Conservation (phyloP, 2,329 filamentous ascomycete genomes). For the Cryphonectria radicalis region DNA sequence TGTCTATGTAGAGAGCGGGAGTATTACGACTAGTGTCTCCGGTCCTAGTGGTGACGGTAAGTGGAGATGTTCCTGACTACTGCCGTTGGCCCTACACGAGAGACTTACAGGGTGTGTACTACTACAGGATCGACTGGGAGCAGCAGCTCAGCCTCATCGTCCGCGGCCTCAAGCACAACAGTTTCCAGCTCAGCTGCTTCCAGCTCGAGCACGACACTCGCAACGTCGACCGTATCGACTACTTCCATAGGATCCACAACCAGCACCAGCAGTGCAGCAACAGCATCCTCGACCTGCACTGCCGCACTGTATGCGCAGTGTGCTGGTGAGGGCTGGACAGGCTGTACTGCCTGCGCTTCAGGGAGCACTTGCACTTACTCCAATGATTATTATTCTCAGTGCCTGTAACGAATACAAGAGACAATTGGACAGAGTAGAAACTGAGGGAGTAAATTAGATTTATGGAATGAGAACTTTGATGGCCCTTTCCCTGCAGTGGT, state of each 20-base stretch:
- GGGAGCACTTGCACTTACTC: slow-evolving; percentile 24
- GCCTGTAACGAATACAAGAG: background rate
- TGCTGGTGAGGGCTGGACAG: slow-evolving; percentile 20
- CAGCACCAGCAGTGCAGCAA: slow-evolving; percentile 13
- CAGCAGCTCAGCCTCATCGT: slow-evolving; percentile 15
- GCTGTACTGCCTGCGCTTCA: slow-evolving; percentile 19
- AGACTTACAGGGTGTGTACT: background rate
- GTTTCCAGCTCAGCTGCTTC: slow-evolving; percentile 10
- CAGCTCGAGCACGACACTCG: slow-evolving; percentile 6
- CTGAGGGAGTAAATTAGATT: background rate
- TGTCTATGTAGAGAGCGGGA: slow-evolving; percentile 66
- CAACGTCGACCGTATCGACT: slow-evolving; percentile 19
- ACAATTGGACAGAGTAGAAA: background rate
- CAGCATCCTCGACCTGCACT: slow-evolving; percentile 14
- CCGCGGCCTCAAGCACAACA: background rate
- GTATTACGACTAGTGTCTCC: slow-evolving; percentile 23
- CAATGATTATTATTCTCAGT: slow-evolving; percentile 28
- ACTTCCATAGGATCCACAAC: slow-evolving; percentile 13
- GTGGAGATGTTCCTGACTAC: background rate
- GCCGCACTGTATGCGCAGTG: slow-evolving; percentile 24
- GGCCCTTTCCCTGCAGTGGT: background rate
- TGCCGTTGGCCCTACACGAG: background rate
- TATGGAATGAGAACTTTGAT: background rate
- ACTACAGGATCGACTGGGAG: slow-evolving; percentile 17
- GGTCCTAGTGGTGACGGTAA: slow-evolving; percentile 17